Conservation (phyloP, 192 early-diverging fungal species). For the Backusella liffmaniae region DNA sequence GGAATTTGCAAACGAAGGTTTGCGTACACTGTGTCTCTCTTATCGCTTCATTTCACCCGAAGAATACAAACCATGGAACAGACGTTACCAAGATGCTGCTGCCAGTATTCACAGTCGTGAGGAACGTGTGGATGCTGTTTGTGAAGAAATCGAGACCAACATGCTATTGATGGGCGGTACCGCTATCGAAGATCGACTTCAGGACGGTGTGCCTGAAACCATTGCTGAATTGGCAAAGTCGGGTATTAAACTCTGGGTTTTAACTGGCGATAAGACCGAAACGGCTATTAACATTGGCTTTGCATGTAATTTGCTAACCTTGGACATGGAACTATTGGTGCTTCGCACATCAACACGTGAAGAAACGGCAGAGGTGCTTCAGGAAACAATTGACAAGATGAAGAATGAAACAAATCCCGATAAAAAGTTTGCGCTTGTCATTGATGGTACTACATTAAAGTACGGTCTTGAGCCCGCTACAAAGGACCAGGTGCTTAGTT, state of each 20-base stretch:
- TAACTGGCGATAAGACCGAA: slow-evolving; percentile 97
- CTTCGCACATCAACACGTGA: slow-evolving; percentile 60
- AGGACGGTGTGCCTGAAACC: slow-evolving; percentile 95
- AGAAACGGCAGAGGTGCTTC: slow-evolving; percentile 62
- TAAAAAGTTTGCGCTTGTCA: slow-evolving; percentile 67
- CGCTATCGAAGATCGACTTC: slow-evolving; percentile 96
- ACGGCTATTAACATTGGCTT: slow-evolving; percentile 98
- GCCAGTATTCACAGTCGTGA: slow-evolving; percentile 79
- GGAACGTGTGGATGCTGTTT: slow-evolving; percentile 70
- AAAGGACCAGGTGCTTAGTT: slow-evolving; percentile 60
- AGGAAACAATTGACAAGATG: slow-evolving; percentile 64
- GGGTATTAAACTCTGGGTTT: slow-evolving; percentile 94
- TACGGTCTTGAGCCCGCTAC: slow-evolving; percentile 66
- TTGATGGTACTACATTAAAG: slow-evolving; percentile 90
- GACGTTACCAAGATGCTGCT: slow-evolving; percentile 72
- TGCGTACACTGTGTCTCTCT: slow-evolving; percentile 89
- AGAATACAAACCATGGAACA: slow-evolving; percentile 70
- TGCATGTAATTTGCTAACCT: slow-evolving; percentile 85
- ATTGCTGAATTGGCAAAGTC: slow-evolving; percentile 82
- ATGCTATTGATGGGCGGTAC: slow-evolving; percentile 91
- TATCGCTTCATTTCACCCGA: slow-evolving; percentile 69
- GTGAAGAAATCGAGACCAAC: slow-evolving; percentile 77
- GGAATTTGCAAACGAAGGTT: slow-evolving; percentile 77
- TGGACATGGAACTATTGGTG: slow-evolving; percentile 82
- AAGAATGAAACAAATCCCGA: slow-evolving; percentile 24